Conservation (phyloP, 2,329 filamentous ascomycete species). For the Gaeumannomyces tritici region DNA sequence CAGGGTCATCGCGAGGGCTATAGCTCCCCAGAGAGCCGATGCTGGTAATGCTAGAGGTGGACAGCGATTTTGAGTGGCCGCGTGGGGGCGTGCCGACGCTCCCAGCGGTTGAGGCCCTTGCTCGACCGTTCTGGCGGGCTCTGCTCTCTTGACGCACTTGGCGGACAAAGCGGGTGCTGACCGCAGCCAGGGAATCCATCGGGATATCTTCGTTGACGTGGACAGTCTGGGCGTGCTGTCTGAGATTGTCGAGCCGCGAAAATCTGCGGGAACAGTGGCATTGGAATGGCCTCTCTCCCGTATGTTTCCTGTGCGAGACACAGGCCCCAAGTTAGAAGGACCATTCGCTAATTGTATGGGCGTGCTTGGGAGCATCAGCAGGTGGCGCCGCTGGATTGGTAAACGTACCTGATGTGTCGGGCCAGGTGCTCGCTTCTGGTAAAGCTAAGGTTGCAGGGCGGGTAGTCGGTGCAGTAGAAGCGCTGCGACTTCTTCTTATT, state of each 20-base stretch:
- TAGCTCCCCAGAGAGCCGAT: conserved; percentile 50
- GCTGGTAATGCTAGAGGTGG: conserved; percentile 76
- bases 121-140: conserved; percentile 63
- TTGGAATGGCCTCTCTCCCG: conserved; percentile 90
- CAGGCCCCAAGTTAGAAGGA: conserved; percentile 11
- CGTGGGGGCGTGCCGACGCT: conserved; percentile 62
- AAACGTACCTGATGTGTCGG: conserved; percentile 74
- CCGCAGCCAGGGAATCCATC: conserved; percentile 83
- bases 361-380: background rate
- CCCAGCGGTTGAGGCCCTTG: conserved; percentile 67
- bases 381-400: background rate
- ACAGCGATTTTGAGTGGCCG: conserved; percentile 78
- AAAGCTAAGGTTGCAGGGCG: conserved; percentile 89
- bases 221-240: conserved; percentile 95
- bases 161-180: conserved; percentile 82
- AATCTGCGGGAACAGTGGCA: conserved; percentile 92
- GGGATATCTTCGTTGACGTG: conserved; percentile 98
- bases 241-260: conserved; percentile 85
- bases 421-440: conserved; percentile 93
- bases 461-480: conserved; percentile 93
- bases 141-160: conserved; percentile 86
- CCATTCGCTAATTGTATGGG: background rate
- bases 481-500: conserved; percentile 97
- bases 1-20: conserved; percentile 49
- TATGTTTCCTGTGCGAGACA: conserved; percentile 65